A percentile compares a stretch with the other conserved stretches of the same genome.
Conservation (phyloP, 1,284 basidiomycete genomes). For the Schizophyllum amplum region DNA sequence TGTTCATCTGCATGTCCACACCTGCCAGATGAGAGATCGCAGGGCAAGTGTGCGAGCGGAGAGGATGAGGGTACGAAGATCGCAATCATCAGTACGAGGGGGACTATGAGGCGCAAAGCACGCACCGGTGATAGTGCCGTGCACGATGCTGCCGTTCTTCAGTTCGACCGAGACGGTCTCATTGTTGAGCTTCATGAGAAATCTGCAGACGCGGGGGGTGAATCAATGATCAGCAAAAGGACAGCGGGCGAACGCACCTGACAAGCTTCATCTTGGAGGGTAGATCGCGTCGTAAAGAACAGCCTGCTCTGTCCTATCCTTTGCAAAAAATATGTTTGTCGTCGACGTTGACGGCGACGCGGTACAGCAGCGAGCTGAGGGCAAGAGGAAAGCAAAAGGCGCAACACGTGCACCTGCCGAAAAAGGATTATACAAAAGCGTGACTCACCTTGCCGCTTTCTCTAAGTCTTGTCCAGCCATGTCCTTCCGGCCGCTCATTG, state of each 20-base stretch:
- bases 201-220: constrained; percentile 39
- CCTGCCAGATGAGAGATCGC: constrained; percentile 35
- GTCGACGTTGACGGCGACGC: neutral
- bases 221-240: neutral
- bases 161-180: constrained; percentile 98
- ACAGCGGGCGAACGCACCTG: neutral
- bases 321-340: neutral
- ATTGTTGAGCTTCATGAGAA: constrained; percentile 99
- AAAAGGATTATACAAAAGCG: neutral
- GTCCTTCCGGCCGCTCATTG: constrained; percentile 56
- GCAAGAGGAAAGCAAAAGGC: neutral
- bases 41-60: constrained; percentile 2
- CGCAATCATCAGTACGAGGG: neutral
- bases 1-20: constrained; percentile 97
- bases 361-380: neutral
- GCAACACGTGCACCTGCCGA: neutral
- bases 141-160: constrained; percentile 94
- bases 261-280: constrained; percentile 14
- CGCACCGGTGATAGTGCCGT: constrained; percentile 95
- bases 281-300: neutral
- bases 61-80: neutral
- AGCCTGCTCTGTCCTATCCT: neutral
- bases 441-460: neutral
- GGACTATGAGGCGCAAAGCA: constrained; percentile 8
- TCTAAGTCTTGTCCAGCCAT: constrained; percentile 9